Evolutionary conservation across 768 basidiomycete species (phyloP), one percentile per base, ranked within the genome.

Genomic region (Suillus americanus): DNA sequence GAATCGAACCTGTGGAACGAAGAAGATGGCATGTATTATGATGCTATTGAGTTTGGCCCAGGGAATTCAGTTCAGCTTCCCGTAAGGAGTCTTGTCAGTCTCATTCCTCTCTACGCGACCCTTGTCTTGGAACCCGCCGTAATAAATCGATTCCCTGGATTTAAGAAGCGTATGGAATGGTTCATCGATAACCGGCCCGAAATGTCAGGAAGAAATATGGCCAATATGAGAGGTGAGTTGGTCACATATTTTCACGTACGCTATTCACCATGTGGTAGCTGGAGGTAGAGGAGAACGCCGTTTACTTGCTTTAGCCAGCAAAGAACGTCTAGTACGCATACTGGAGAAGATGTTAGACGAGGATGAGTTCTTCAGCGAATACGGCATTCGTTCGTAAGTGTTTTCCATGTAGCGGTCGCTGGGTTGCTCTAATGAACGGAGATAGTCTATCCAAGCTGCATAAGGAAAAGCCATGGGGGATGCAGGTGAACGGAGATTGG

Each of bases 91-190:
- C 87, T 99, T 65, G 97, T 99, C 65, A 97, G 97, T n/a, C 85
- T 99, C 64, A 98, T 99, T 66, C 97, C 97, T 1, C 84, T 99
- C 23, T 99, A 97, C 74, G 97, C 91, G 9, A 98, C 96, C 0
- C 82, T 98, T 28, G 95, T 97, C 2, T 83, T 99, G 43, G 97
- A 99, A 74, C 96, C 97, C 3, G 79, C 88, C 7, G 86, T 89
- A 33, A 84, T 99, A 69, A 94, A 94, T 72, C 87, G 91, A 35
- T 92, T 99, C 81, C 95, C 96, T 9, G 95, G 97, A 1, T 99
- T 99, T 85, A 98, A 94, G 82, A 99, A 98, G 79, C 87, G 97
- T 45, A 87, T 99, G 86, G 94, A 99, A 65, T 99, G 97, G 97
- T 99, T 99, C 80, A 86, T 98, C 61, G 88, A 97, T 71, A 92